Conservation (phyloP, 106 monocot species). For the Allium cepa region DNA sequence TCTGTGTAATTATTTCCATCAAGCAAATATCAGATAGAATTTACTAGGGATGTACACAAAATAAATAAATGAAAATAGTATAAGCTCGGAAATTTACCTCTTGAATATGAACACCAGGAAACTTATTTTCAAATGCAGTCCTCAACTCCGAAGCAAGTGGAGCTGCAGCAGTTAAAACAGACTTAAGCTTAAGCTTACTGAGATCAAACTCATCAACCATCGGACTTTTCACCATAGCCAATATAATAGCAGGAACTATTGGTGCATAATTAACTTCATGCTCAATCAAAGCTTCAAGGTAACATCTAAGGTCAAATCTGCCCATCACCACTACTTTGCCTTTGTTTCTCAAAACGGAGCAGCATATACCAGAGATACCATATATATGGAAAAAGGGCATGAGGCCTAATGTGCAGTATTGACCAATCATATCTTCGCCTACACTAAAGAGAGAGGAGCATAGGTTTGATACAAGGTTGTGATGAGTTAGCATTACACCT, state of each 20-base stretch:
- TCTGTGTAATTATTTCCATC: too few species aligned
- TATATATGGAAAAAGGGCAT: slow-evolving; percentile 99
- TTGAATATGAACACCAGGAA: slow-evolving; percentile 56
- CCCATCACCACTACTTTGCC: slow-evolving; percentile 87
- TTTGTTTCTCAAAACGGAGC: slow-evolving; percentile 64
- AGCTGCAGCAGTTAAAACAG: slow-evolving; percentile 86
- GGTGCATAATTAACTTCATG: slow-evolving; percentile 84
- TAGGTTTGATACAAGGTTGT: slow-evolving; percentile 79
- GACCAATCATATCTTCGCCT: slow-evolving; percentile 45
- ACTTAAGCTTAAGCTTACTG: slow-evolving; percentile 41
- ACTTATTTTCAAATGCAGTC: slow-evolving; percentile 69
- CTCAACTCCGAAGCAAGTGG: slow-evolving; percentile 79
- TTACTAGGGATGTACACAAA: too few species aligned
- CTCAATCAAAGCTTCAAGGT: slow-evolving; percentile 45
- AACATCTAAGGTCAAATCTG: slow-evolving; percentile 53
- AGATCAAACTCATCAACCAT: slow-evolving; percentile 55
- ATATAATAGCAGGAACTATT: slow-evolving; percentile 92
- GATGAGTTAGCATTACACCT: slow-evolving; percentile 92
- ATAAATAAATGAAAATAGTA: too few species aligned
- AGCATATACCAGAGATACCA: slow-evolving; percentile 91
- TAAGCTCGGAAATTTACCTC: slow-evolving; percentile 25
- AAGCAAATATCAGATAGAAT: too few species aligned
- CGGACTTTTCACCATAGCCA: slow-evolving; percentile 87
- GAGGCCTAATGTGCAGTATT: slow-evolving; percentile 58
- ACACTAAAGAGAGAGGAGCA: slow-evolving; percentile 59